phyloP scores from a whole-genome alignment of 1,139 yeast genomes.

The Hansenula sp. region DNA sequence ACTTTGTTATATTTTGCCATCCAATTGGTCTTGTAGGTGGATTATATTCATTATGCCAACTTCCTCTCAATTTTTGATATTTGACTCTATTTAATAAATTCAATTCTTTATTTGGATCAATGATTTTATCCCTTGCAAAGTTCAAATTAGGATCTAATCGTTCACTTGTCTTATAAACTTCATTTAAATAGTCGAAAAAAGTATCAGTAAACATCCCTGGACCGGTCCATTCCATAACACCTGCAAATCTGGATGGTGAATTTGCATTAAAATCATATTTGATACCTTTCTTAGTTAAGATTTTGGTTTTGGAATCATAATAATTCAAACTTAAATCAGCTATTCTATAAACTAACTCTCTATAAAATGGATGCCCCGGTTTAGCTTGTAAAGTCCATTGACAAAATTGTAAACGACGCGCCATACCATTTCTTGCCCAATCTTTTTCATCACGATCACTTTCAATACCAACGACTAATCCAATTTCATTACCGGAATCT shows the following conservation, averaged over 20 bases:
- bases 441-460: slow-evolving; percentile 26
- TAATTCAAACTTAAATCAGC: slow-evolving; percentile 44
- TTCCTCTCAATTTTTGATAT: slow-evolving; percentile 4
- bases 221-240: slow-evolving; percentile 58
- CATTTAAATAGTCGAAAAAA: slow-evolving; percentile 41
- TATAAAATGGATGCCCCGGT: slow-evolving; percentile 51
- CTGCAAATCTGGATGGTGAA: slow-evolving; percentile 22
- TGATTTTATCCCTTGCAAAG: slow-evolving; percentile 22
- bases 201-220: slow-evolving; percentile 59
- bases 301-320: slow-evolving; percentile 25
- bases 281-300: slow-evolving; percentile 25
- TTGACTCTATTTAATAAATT: background rate
- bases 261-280: slow-evolving; percentile 14
- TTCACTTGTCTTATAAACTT: slow-evolving; percentile 29
- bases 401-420: slow-evolving; percentile 39
- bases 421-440: slow-evolving; percentile 24
- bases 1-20: slow-evolving; percentile 15
- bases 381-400: slow-evolving; percentile 44
- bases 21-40: slow-evolving; percentile 8
- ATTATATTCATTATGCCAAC: slow-evolving; percentile 6
- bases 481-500: slow-evolving; percentile 34
- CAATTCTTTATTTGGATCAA: slow-evolving; percentile 21
- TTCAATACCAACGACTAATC: slow-evolving; percentile 44
- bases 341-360: slow-evolving; percentile 50
- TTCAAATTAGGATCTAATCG: background rate